Percentiles rank a stretch among this genome's conserved stretches.
phyloP scores from a whole-genome alignment of 2,329 filamentous ascomycete species.

The Xylaria polymorpha region DNA sequence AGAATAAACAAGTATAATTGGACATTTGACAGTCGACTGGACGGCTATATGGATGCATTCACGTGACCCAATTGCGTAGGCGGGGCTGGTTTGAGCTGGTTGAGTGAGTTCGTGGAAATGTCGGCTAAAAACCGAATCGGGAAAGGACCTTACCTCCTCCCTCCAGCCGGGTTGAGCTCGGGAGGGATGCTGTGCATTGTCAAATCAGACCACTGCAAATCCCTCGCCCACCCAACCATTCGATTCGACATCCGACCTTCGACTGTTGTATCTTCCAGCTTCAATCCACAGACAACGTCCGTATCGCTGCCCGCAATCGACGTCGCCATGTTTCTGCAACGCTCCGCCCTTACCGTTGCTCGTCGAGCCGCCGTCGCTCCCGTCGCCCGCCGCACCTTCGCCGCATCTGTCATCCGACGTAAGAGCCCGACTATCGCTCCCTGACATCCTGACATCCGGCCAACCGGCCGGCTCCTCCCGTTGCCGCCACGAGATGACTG shows the following conservation, averaged over 20 bases:
- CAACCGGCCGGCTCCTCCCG: slow-evolving; percentile 1
- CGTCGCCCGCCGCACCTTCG: slow-evolving; percentile 68
- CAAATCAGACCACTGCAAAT: slow-evolving; percentile 63
- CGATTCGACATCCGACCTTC: slow-evolving; percentile 13
- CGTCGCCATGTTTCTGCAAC: slow-evolving; percentile 71
- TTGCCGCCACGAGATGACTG: not conserved
- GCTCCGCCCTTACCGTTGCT: slow-evolving; percentile 69
- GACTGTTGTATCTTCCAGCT: slow-evolving; percentile 20
- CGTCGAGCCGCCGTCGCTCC: slow-evolving; percentile 68
- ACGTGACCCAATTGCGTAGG: slow-evolving; percentile 7
- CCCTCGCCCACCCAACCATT: slow-evolving; percentile 47
- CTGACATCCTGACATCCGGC: slow-evolving; percentile 37
- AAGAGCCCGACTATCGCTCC: slow-evolving; percentile 52
- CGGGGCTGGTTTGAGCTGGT: not conserved
- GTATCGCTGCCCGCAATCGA: slow-evolving; percentile 41
- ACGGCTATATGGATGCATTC: not conserved
- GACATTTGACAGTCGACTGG: not conserved
- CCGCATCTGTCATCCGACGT: slow-evolving; percentile 71
- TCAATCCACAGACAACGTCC: slow-evolving; percentile 22
- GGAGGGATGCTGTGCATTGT: slow-evolving; percentile 37
- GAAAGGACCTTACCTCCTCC: slow-evolving; percentile 32
- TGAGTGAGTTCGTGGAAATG: slow-evolving; percentile 35
- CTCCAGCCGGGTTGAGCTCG: slow-evolving; percentile 32
- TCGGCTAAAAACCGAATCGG: slow-evolving; percentile 38
- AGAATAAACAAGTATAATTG: not conserved